These are phyloP conservation scores for Aureobasidium namibiae DNA, from an alignment of 2,329 filamentous ascomycete species.

Conservation along the genomic window DNA sequence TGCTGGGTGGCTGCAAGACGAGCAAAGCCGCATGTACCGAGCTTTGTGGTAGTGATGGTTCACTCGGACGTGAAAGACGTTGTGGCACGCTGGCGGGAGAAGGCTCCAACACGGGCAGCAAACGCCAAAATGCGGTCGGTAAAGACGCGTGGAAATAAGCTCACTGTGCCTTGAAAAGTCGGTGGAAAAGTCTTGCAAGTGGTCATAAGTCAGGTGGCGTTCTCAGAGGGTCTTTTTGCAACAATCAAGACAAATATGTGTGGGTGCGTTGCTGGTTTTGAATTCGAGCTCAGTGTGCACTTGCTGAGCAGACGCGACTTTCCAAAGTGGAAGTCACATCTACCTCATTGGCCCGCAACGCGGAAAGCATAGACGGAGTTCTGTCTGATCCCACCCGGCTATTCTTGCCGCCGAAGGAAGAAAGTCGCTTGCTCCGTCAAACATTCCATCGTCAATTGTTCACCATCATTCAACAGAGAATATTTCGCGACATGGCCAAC, in stretches of 20 bases:
- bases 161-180: background rate
- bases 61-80: background rate
- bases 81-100: background rate
- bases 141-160: constrained; percentile 10
- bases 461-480: background rate
- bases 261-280: background rate
- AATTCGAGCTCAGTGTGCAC: background rate
- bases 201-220: background rate
- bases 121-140: background rate
- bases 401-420: background rate
- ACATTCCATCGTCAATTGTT: background rate
- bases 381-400: background rate
- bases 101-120: constrained; percentile 1
- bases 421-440: background rate
- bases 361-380: background rate
- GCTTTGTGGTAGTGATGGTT: background rate
- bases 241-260: background rate
- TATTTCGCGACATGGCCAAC: background rate
- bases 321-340: constrained; percentile 7
- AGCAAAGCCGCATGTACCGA: background rate
- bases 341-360: background rate
- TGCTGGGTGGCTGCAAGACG: background rate
- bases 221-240: background rate
- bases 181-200: background rate
- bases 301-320: constrained; percentile 2